A percentile compares a stretch with the other conserved stretches of the same genome.
These are phyloP conservation scores for Rhizophora mangle DNA, from an alignment of 345 rosid genomes.

Conservation along the genomic window DNA sequence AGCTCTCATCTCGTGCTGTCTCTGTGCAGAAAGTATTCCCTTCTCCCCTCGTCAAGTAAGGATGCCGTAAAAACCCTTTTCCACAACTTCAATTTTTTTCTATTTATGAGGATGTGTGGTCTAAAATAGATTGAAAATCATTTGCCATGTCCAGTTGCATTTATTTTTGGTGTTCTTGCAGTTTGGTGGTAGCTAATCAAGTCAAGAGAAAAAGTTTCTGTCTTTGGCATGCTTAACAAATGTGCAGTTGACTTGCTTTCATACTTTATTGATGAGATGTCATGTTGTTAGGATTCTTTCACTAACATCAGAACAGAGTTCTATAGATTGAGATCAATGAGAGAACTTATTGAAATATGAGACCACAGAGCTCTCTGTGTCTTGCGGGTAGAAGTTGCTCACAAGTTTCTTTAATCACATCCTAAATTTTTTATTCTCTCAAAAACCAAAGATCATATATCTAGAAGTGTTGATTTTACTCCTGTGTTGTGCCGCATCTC, in stretches of 20 bases:
- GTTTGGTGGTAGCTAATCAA: not conserved
- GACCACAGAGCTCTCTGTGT: not conserved
- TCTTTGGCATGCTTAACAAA: not conserved
- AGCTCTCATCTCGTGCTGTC: constrained; percentile 41
- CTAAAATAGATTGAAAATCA: not conserved
- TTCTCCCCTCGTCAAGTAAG: constrained; percentile 58
- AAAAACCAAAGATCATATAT: not conserved
- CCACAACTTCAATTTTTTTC: not conserved
- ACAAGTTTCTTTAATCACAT: not conserved
- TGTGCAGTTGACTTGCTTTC: not conserved
- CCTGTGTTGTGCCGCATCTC: constrained; percentile 10
- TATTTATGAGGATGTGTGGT: not conserved
- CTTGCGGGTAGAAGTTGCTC: not conserved
- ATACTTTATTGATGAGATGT: not conserved
- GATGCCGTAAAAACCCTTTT: not conserved
- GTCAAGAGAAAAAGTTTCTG: not conserved
- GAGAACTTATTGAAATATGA: not conserved
- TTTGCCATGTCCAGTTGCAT: not conserved
- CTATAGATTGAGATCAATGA: no score
- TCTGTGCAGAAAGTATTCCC: constrained; percentile 51
- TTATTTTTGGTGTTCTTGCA: not conserved
- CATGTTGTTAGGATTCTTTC: not conserved
- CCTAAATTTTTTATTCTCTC: not conserved
- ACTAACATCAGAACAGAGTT: no score
- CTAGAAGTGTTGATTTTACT: not conserved